phyloP scores from a whole-genome alignment of 257 asterid genomes.

The Forsythia suspensa region DNA sequence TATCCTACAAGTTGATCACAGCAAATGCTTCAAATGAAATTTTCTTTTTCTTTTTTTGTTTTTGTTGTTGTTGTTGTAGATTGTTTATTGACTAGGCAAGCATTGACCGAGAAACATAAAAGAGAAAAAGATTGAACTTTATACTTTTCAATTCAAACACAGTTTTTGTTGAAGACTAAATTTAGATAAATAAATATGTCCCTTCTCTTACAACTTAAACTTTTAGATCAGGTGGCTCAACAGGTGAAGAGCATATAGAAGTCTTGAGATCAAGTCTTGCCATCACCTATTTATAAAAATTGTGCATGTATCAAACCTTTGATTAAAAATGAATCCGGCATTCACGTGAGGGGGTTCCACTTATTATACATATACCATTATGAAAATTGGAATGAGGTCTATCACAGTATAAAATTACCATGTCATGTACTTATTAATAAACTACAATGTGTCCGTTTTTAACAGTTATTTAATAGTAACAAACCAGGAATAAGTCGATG shows the following conservation, averaged over 20 bases:
- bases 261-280: background rate
- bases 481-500: background rate
- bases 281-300: background rate
- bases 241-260: too few relatives aligned
- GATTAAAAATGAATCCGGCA: background rate
- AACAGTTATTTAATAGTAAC: background rate
- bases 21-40: background rate
- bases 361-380: too few relatives aligned
- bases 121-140: background rate
- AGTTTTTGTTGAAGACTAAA: too few relatives aligned
- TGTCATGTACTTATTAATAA: too few relatives aligned
- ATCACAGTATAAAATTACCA: too few relatives aligned
- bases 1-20: background rate
- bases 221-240: background rate
- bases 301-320: background rate
- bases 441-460: too few relatives aligned
- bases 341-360: background rate
- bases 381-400: too few relatives aligned
- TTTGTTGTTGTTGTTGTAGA: too few relatives aligned
- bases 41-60: background rate
- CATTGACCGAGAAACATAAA: background rate
- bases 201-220: too few relatives aligned
- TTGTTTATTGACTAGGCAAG: background rate
- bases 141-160: background rate
- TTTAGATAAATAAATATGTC: background rate